A percentile compares a stretch with the other conserved stretches of the same genome.
These are phyloP conservation scores for Colletotrichum sp. DNA, from an alignment of 2,329 filamentous ascomycete species.

Conservation along the genomic window DNA sequence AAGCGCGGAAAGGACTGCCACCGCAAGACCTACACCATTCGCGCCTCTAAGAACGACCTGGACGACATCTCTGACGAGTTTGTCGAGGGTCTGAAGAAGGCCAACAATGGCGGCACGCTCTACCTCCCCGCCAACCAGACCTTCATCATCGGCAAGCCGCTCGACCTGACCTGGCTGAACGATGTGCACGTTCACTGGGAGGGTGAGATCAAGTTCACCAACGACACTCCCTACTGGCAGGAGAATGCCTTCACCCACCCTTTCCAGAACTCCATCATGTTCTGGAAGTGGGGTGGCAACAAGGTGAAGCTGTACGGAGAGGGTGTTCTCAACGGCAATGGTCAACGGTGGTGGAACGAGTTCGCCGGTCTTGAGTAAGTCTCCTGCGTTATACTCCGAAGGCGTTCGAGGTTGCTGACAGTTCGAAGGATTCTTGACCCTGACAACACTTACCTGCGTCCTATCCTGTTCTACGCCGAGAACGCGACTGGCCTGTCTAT, in stretches of 20 bases:
- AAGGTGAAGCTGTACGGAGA: constrained; percentile 67
- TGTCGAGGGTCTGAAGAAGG: constrained; percentile 39
- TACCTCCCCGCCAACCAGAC: constrained; percentile 57
- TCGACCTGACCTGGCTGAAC: constrained; percentile 67
- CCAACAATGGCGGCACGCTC: constrained; percentile 65
- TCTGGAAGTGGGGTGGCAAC: constrained; percentile 70
- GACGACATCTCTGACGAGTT: constrained; percentile 38
- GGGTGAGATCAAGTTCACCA: constrained; percentile 51
- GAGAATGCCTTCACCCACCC: constrained; percentile 63
- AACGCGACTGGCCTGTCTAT: constrained; percentile 63
- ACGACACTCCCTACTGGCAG: constrained; percentile 73
- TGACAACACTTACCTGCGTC: constrained; percentile 59
- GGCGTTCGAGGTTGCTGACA: background rate
- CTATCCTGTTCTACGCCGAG: constrained; percentile 64
- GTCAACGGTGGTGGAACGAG: constrained; percentile 65
- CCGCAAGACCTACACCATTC: constrained; percentile 16
- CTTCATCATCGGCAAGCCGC: constrained; percentile 66
- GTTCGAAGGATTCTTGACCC: constrained; percentile 47
- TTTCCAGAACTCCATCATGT: constrained; percentile 70
- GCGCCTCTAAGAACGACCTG: constrained; percentile 47
- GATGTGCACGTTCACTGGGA: constrained; percentile 62
- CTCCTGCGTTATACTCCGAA: background rate
- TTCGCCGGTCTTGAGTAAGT: constrained; percentile 46
- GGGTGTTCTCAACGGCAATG: constrained; percentile 67
- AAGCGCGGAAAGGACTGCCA: constrained; percentile 35